phyloP scores from a whole-genome alignment of 495 filamentous ascomycete species.

The Trichoderma gamsii region DNA sequence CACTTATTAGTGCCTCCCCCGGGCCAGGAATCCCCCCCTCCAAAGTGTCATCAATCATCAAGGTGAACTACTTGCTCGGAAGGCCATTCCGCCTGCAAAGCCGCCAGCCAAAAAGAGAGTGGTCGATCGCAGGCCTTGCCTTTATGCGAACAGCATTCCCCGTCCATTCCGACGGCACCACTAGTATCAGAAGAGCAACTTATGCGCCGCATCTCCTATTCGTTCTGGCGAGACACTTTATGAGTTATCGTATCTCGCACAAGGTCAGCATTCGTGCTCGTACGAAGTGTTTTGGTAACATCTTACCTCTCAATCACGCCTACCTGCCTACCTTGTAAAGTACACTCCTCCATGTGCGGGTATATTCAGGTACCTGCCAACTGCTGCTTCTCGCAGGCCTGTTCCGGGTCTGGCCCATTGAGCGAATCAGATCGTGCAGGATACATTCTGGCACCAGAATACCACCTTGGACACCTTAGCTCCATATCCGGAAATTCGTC shows the following conservation, averaged over 20 bases:
- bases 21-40: neutral
- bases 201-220: neutral
- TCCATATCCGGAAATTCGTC: constrained; percentile 11
- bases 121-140: neutral
- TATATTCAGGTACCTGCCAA: neutral
- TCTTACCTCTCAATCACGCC: neutral
- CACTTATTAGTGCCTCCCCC: neutral
- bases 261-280: too few relatives aligned
- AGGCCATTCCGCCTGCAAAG: neutral
- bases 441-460: neutral
- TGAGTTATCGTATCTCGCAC: too few relatives aligned
- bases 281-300: neutral
- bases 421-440: constrained; percentile 4
- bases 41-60: neutral
- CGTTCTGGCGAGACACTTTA: neutral
- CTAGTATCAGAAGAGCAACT: constrained; percentile 9
- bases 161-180: constrained; percentile 2
- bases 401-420: neutral
- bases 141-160: neutral
- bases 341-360: neutral
- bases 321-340: neutral
- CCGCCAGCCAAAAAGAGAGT: neutral
- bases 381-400: neutral
- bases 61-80: neutral
- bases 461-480: constrained; percentile 1